Evolutionary conservation across 495 filamentous ascomycete genomes (phyloP), one percentile per base, ranked within the genome.

Genomic region (Echria macrotheca): DNA sequence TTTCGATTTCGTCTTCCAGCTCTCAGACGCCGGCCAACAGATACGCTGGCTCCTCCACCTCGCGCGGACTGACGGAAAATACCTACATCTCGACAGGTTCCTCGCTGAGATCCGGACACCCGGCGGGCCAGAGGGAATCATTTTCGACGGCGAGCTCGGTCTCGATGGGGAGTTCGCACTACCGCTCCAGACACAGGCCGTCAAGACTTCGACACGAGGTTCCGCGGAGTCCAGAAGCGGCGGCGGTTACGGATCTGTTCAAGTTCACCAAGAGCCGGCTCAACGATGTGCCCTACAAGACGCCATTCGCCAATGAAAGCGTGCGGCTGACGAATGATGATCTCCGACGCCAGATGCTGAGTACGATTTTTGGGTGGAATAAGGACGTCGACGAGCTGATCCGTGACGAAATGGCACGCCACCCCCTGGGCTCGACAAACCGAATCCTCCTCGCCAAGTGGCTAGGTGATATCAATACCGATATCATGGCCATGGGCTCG

Each of bases 361-460:
- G 80, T 61, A 84, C 88, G 23, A 89, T 98, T 1, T 98, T 98
- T 70, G 94, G 93, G 8, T 97, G 91, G 89, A 82, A 89, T 47
- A 84, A 84, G 41, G 89, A 96, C 58, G 82, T 89, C 43, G 79
- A 90, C 42, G 82, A 80, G 29, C 68, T 98, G 58, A 82, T 98
- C 40, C 80, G 81, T 21, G 93, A 97, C 65, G 94, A 98, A 73
- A 79, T 93, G 67, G 75, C 74, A 33, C 78, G 83, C 17, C 88
- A 95, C 59, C 74, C 80, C 19, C 59, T 77, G 1, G 82, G 85
- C 15, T 90, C 89, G 10, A 77, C 86, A 6, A 85, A 78, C 44
- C 78, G 84, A 10, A 86, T 95, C 38, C 71, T 96, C 19, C 76
- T 96, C 4, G 77, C 86, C 4, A 91, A 91, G 61, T 98, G 93